These are phyloP conservation scores for Dipteronia sinensis DNA, from an alignment of 345 rosid species.

Conservation along the genomic window DNA sequence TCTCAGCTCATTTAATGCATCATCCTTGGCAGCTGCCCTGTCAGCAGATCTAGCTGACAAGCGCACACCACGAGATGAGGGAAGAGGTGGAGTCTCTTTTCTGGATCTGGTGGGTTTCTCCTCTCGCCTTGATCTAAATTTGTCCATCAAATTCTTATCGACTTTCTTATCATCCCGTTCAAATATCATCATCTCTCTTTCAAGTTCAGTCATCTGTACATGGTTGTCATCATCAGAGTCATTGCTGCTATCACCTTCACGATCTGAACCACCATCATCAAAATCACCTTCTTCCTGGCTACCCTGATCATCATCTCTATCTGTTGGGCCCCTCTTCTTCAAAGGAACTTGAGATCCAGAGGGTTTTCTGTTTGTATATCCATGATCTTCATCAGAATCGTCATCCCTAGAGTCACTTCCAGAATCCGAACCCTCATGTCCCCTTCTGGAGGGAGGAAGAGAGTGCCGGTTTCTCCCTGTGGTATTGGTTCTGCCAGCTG, in stretches of 20 bases:
- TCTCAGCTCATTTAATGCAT: constrained; percentile 83
- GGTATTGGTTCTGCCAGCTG: constrained; percentile 86
- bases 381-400: constrained; percentile 76
- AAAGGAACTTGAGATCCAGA: constrained; percentile 94
- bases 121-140: constrained; percentile 76
- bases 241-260: constrained; percentile 71
- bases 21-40: constrained; percentile 92
- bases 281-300: constrained; percentile 68
- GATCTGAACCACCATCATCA: constrained; percentile 59
- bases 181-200: constrained; percentile 87
- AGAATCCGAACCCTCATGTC: constrained; percentile 82
- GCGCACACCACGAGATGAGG: constrained; percentile 71
- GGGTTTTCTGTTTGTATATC: constrained; percentile 74
- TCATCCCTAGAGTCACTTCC: constrained; percentile 93
- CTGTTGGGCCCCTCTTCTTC: constrained; percentile 86
- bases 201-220: constrained; percentile 79
- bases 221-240: constrained; percentile 92
- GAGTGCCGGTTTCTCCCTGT: constrained; percentile 63
- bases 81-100: constrained; percentile 66
- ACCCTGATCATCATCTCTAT: constrained; percentile 79
- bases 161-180: constrained; percentile 93
- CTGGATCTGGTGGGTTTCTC: constrained; percentile 59
- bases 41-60: constrained; percentile 92
- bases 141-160: constrained; percentile 85
- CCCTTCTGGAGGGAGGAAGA: constrained; percentile 56